These are phyloP conservation scores for Geotrichum phurueaensis DNA, from an alignment of 1,139 yeast genomes.

Conservation along the genomic window DNA sequence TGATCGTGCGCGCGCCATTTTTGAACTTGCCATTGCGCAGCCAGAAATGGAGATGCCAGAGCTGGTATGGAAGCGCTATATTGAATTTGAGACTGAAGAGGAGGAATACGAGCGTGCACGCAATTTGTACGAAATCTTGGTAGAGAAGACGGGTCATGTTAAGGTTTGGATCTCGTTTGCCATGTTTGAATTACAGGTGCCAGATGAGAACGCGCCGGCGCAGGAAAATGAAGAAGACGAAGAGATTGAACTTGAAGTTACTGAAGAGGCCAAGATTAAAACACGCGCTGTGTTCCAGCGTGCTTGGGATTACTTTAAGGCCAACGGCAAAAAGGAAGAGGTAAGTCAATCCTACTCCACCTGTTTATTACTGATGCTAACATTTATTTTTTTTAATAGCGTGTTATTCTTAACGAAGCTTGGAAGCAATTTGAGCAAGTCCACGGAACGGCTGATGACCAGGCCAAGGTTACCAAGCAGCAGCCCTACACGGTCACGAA, in stretches of 20 bases:
- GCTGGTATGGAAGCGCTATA: constrained; percentile 46
- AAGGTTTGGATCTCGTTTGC: constrained; percentile 65
- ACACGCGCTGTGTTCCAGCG: constrained; percentile 53
- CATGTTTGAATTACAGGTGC: constrained; percentile 63
- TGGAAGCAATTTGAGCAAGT: constrained; percentile 58
- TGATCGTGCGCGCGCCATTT: constrained; percentile 60
- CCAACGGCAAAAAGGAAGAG: constrained; percentile 37
- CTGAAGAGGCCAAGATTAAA: constrained; percentile 46
- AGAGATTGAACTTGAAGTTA: constrained; percentile 45
- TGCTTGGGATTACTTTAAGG: constrained; percentile 47
- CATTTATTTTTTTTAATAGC: constrained; percentile 18
- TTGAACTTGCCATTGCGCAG: constrained; percentile 44
- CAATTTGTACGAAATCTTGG: constrained; percentile 42
- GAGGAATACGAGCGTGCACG: constrained; percentile 55
- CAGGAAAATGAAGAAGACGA: constrained; percentile 33
- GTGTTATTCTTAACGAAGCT: constrained; percentile 55
- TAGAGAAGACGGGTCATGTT: constrained; percentile 37
- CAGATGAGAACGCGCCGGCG: constrained; percentile 36
- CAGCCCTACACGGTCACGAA: constrained; percentile 55
- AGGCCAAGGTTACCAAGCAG: constrained; percentile 39
- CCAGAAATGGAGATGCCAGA: constrained; percentile 36
- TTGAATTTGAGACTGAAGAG: constrained; percentile 57
- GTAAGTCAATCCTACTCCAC: constrained; percentile 1
- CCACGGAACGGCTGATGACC: constrained; percentile 48
- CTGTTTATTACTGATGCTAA: background rate